Percentiles rank a stretch among this genome's conserved stretches.
Conservation (phyloP, 257 asterid species). For the Solanum pennellii region DNA sequence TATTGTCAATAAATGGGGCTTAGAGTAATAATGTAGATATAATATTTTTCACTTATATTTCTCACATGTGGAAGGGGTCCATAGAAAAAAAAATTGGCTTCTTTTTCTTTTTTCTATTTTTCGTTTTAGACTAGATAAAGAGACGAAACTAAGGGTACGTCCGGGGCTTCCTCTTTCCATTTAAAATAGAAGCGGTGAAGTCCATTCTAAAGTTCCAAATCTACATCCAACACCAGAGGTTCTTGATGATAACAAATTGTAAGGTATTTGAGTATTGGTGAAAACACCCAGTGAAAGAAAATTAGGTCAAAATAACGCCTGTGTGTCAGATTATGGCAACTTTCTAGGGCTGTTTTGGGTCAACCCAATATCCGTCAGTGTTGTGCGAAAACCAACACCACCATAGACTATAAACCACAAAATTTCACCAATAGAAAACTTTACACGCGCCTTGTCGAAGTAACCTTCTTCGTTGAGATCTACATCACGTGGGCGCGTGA, state of each 20-base stretch:
- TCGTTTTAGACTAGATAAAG: no score
- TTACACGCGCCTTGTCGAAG: background rate
- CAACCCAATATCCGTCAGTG: background rate
- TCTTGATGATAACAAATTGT: no score
- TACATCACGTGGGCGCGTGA: background rate
- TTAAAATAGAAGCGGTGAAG: no score
- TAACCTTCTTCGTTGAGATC: background rate
- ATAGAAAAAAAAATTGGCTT: no score
- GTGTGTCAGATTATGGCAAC: background rate
- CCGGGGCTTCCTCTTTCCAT: no score
- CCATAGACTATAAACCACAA: background rate
- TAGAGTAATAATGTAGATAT: background rate
- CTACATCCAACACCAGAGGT: no score
- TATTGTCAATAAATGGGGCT: background rate
- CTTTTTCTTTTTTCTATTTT: no score
- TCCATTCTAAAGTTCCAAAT: no score
- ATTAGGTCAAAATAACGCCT: background rate
- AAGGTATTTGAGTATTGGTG: background rate
- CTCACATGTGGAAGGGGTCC: background rate
- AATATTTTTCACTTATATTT: background rate
- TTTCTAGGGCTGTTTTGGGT: background rate
- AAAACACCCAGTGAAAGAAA: background rate
- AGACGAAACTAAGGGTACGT: no score
- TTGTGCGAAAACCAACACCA: background rate
- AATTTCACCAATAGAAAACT: background rate